These are phyloP conservation scores for Solanum pinnatisectum DNA, from an alignment of 257 asterid genomes.

Conservation along the genomic window DNA sequence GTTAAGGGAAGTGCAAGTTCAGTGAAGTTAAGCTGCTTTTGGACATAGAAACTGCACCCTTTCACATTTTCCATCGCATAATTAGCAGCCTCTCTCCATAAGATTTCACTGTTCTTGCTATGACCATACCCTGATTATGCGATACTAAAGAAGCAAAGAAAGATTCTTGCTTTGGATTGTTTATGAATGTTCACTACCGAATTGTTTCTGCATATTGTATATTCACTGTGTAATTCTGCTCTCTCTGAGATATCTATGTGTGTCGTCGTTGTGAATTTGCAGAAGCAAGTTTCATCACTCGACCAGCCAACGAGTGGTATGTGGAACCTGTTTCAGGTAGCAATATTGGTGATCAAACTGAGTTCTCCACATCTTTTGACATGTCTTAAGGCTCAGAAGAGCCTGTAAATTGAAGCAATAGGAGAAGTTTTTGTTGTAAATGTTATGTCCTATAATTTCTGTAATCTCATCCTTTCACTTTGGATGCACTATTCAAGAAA, in stretches of 20 bases:
- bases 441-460: background rate
- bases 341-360: background rate
- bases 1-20: background rate
- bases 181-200: background rate
- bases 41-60: background rate
- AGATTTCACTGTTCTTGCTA: background rate
- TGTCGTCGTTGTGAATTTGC: background rate
- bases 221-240: background rate
- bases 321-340: background rate
- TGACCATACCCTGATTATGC: background rate
- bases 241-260: background rate
- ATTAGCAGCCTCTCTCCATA: background rate
- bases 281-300: conserved; percentile 27
- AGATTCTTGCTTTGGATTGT: background rate
- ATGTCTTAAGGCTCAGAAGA: background rate
- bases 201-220: background rate
- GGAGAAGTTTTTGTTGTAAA: background rate
- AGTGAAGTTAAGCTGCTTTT: background rate
- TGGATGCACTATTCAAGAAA: background rate
- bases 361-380: background rate
- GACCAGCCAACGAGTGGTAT: conserved; percentile 14
- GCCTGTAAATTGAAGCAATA: background rate
- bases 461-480: background rate
- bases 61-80: background rate
- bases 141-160: background rate